phyloP scores from a whole-genome alignment of 805 yeast species.

The Groenewaldozyma tartarivorans region DNA sequence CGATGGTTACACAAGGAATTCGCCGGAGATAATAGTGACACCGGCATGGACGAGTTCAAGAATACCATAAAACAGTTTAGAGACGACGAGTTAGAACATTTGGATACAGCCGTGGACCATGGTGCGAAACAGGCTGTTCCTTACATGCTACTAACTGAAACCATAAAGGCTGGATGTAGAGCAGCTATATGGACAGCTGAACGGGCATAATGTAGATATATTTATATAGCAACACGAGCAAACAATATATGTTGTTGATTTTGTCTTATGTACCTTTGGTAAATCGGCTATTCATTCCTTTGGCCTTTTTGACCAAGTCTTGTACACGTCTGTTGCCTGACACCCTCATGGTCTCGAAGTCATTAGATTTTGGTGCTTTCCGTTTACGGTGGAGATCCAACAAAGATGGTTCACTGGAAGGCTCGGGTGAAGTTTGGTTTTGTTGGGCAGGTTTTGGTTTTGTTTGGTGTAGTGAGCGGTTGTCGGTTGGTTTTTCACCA shows the following conservation, averaged over 20 bases:
- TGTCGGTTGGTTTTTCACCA: constrained; percentile 6
- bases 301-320: constrained; percentile 7
- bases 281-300: constrained; percentile 8
- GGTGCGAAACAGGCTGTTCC: constrained; percentile 94
- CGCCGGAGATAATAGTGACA: constrained; percentile 44
- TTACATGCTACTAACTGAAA: constrained; percentile 78
- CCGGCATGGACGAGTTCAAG: constrained; percentile 39
- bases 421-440: neutral
- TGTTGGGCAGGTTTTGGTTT: constrained; percentile 2
- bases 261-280: constrained; percentile 4
- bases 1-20: constrained; percentile 64
- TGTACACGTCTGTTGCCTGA: constrained; percentile 1
- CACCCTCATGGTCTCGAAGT: constrained; percentile 6
- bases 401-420: neutral
- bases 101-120: constrained; percentile 84
- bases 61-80: constrained; percentile 64
- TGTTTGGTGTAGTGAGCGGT: constrained; percentile 1
- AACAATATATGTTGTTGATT: too few species aligned
- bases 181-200: constrained; percentile 93
- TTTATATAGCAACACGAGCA: neutral
- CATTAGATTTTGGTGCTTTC: constrained; percentile 7
- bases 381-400: neutral
- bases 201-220: constrained; percentile 38
- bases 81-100: constrained; percentile 91
- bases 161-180: constrained; percentile 70